Evolutionary conservation across 176 grass and related monocot species (phyloP).

Genomic region (Puccinellia tenuiflora): DNA sequence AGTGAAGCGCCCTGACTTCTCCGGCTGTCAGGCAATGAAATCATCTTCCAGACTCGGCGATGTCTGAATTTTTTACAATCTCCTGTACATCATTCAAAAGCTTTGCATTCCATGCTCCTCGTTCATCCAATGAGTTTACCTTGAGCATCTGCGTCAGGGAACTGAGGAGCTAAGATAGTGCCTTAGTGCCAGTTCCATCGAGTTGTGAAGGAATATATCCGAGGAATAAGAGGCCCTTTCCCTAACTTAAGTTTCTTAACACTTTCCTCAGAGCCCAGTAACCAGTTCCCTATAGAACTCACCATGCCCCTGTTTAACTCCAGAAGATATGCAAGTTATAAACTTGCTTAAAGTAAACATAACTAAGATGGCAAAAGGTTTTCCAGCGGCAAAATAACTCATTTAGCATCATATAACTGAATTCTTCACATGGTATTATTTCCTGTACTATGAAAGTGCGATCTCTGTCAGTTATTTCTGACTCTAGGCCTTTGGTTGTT

Average conservation of each 20-base stretch:
- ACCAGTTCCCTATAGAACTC: constrained; percentile 50
- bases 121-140: constrained; percentile 30
- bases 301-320: constrained; percentile 32
- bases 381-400: background rate
- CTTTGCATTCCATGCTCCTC: background rate
- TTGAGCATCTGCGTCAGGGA: constrained; percentile 74
- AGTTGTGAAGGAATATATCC: constrained; percentile 67
- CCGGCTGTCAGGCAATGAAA: background rate
- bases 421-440: background rate
- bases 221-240: constrained; percentile 60
- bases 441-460: background rate
- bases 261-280: constrained; percentile 29
- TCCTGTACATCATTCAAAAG: background rate
- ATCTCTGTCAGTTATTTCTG: background rate
- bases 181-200: constrained; percentile 37
- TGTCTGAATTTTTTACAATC: background rate
- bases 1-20: background rate
- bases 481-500: background rate
- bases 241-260: constrained; percentile 65
- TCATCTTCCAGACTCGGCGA: background rate
- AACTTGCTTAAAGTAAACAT: background rate
- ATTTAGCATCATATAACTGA: background rate
- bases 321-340: constrained; percentile 15
- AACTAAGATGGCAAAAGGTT: background rate
- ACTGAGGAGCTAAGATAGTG: constrained; percentile 47